Evolutionary conservation across 345 rosid genomes (phyloP).

Genomic region (Atalantia buxifolia): DNA sequence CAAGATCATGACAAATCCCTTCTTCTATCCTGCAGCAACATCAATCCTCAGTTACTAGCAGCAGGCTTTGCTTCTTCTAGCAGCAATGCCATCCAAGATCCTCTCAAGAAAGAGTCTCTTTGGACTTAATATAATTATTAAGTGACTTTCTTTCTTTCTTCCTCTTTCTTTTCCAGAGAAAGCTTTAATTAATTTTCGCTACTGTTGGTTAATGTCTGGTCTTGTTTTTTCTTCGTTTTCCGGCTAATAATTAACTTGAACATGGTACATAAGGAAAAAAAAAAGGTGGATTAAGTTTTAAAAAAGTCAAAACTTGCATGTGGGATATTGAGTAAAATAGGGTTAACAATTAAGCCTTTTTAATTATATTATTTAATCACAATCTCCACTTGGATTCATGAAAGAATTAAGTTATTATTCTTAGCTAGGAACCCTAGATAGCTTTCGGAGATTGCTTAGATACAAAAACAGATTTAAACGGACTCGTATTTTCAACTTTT

Average conservation of each 20-base stretch:
- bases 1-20: conserved; percentile 43
- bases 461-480: background rate
- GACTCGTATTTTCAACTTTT: background rate
- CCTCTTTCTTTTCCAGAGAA: background rate
- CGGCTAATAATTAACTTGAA: background rate
- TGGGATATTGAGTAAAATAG: conserved; percentile 20
- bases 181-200: background rate
- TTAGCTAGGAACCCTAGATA: background rate
- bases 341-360: conserved; percentile 10
- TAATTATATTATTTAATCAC: background rate
- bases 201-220: background rate
- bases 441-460: background rate
- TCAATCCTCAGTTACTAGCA: conserved; percentile 34
- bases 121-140: conserved; percentile 40
- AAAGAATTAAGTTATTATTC: background rate
- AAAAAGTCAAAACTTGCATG: conserved; percentile 27
- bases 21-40: conserved; percentile 29
- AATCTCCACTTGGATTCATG: background rate
- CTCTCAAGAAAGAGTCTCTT: conserved; percentile 67
- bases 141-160: background rate
- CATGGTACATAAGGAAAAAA: background rate
- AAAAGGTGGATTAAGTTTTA: background rate
- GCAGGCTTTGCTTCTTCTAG: conserved; percentile 50
- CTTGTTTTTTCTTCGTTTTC: background rate
- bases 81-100: conserved; percentile 59